Base-by-base conservation (phyloP, 1,139 yeast genomes). In the Zygosaccharomyces pseudobailii region DNA sequence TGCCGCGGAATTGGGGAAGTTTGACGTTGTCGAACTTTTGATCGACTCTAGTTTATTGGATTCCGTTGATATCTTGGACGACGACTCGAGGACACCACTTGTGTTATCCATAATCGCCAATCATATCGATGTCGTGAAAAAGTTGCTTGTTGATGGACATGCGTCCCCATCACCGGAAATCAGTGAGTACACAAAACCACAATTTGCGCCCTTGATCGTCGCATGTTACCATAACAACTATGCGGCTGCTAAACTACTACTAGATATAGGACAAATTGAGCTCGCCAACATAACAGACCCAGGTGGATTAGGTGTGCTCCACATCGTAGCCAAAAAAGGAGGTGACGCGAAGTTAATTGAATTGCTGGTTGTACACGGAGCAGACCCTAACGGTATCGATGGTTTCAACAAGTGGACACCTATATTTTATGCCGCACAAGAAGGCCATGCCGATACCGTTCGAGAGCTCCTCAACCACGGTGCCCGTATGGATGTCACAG, bases 361-460 rank as follows among this genome's bases (percentile, higher is more conserved):
- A 19, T 66, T 90, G 42, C 71, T 92, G 41, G 78, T 86, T 6
- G 71, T 78, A 23, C 76, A 83, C 55, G 95, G 95, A 4, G 88
- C 94, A 1, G 81, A 86, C 58, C 80, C 90, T 5, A 87, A 92
- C 64, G 83, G 79, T 50, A 64, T 82, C 9, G 97, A 92, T 67
- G 85, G 87, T 48, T 80, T 88, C 49, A 88, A 89, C 62, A 86
- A 85, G 57, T 92, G 97, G 97, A 83, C 97, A 0, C 96, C 97
- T 0, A 75, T 92, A 5, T 88, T 90, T 60, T 90, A 92, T 65
- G 87, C 96, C 8, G 92, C 92, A 0, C 80, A 82, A 56, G 94
- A 87, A 58, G 97, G 97, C 1, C 89, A 87, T 63, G 76, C 76
- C 3, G 70, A 74, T 40, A 81, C 95, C 2, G 84, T 95, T 0